Percentiles rank a stretch among this genome's conserved stretches.
These are phyloP conservation scores for Russula abietina DNA, from an alignment of 768 basidiomycete genomes.

Conservation along the genomic window DNA sequence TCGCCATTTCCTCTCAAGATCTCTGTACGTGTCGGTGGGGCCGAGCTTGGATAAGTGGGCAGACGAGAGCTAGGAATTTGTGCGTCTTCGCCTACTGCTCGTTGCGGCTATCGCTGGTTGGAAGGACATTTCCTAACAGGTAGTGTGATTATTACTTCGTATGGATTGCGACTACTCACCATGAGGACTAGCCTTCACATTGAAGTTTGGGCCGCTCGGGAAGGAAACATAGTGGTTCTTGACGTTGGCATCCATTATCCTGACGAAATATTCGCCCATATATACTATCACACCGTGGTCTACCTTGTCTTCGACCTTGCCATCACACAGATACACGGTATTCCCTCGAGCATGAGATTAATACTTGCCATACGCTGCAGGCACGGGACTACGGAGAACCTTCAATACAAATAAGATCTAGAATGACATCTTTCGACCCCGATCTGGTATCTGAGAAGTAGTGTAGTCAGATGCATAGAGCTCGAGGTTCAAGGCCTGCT, in stretches of 20 bases:
- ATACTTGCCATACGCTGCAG: neutral
- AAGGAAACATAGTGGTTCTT: neutral
- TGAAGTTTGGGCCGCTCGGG: neutral
- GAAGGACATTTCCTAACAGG: neutral
- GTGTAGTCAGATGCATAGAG: neutral
- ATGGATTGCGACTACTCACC: neutral
- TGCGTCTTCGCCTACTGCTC: neutral
- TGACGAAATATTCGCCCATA: no score
- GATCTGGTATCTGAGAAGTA: neutral
- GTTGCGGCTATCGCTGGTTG: neutral
- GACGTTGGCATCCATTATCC: neutral
- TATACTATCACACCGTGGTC: no score
- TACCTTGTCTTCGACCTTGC: no score
- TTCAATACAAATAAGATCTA: constrained; percentile 74
- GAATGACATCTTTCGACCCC: constrained; percentile 8
- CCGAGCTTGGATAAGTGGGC: constrained; percentile 44
- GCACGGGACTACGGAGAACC: constrained; percentile 45
- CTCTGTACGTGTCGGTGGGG: constrained; percentile 58
- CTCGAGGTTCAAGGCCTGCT: no score
- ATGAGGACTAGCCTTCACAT: neutral
- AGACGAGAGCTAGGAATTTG: no score
- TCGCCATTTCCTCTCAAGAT: constrained; percentile 79
- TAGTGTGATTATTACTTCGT: neutral
- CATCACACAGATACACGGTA: no score
- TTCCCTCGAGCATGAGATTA: neutral